phyloP scores from a whole-genome alignment of 768 basidiomycete species.

The Boletales sp. region DNA sequence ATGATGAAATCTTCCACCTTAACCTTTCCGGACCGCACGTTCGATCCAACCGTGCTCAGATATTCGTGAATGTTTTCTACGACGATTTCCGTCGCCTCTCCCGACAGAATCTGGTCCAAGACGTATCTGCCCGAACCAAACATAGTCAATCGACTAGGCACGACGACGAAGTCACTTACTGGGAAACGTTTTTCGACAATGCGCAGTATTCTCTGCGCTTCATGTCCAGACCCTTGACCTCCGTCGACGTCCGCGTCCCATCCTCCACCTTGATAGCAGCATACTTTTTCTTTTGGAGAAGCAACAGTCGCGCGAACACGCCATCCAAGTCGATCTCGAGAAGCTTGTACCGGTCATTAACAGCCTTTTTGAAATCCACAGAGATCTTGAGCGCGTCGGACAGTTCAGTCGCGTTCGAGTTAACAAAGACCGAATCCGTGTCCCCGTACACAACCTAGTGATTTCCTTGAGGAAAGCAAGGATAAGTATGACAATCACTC shows the following conservation, averaged over 20 bases:
- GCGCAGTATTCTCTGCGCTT: constrained; percentile 94
- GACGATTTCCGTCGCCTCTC: constrained; percentile 84
- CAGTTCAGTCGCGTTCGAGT: constrained; percentile 88
- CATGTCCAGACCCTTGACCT: constrained; percentile 98
- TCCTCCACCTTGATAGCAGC: constrained; percentile 95
- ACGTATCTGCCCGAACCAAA: constrained; percentile 61
- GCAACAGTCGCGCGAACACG: constrained; percentile 86
- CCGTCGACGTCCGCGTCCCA: constrained; percentile 68
- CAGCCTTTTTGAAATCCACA: constrained; percentile 88
- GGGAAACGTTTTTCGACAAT: constrained; percentile 88
- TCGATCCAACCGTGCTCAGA: constrained; percentile 68
- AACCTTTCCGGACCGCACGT: constrained; percentile 72
- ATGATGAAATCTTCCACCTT: constrained; percentile 94
- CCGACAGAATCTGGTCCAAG: constrained; percentile 85
- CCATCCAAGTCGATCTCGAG: constrained; percentile 97
- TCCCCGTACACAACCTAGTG: constrained; percentile 95
- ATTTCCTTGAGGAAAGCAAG: background rate
- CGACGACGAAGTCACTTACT: constrained; percentile 48
- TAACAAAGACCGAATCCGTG: constrained; percentile 98
- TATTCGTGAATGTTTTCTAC: constrained; percentile 94
- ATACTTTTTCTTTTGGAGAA: constrained; percentile 99
- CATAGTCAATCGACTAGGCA: constrained; percentile 1
- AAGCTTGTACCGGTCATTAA: constrained; percentile 92
- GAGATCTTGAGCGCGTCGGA: constrained; percentile 90
- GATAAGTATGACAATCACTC: constrained; percentile 23